Base-by-base conservation (phyloP, 1,284 basidiomycete species). In the Clitocybe nebularis region DNA sequence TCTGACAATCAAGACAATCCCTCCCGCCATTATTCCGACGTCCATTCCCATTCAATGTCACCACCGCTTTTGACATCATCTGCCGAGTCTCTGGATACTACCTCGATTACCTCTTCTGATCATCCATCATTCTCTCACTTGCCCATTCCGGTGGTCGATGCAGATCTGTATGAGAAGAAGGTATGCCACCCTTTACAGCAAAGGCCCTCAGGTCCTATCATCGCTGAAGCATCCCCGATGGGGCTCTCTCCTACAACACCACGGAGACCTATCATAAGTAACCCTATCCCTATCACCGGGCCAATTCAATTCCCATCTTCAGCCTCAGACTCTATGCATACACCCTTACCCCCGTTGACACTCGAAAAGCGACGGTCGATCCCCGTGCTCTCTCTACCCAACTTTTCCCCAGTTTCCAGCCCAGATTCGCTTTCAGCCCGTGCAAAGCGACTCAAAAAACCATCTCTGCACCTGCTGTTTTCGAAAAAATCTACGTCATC, bases 391-490 rank as follows among this genome's bases (percentile, higher is more conserved):
- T 72, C 73, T 6, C 51, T 73, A 7, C 64, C 69, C 8, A 63
- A 53, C 24, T 58, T 74, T 41, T 58, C 44, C 13, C 32, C 47
- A 3, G 37, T n/a, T 30, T 21, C 25, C 22, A 44, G 55, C 17
- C 53, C 54, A 25, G 36, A 50, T 20, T 39, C 49, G 32, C 14
- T 16, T 16, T 49, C 50, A 21, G 39, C 32, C 11, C 45, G 45
- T 22, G 40, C 61, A 21, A 59, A 59, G 13, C 64, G 75, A 50
- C 34, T 69, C 44, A 79, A 77, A 58, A 78, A 74, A 47, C 75
- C 77, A 1, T 79, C 78, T 3, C 53, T 79, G 43, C 73, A 73
- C 42, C 55, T 77, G 11, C 56, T 80, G 17, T 76, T 79, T 54
- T 66, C 73, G 17, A 79, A 74, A 57, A 67, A 67, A 32, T 70